phyloP scores from a whole-genome alignment of 1,139 yeast species.

The Blastobotrys buckinghamii region DNA sequence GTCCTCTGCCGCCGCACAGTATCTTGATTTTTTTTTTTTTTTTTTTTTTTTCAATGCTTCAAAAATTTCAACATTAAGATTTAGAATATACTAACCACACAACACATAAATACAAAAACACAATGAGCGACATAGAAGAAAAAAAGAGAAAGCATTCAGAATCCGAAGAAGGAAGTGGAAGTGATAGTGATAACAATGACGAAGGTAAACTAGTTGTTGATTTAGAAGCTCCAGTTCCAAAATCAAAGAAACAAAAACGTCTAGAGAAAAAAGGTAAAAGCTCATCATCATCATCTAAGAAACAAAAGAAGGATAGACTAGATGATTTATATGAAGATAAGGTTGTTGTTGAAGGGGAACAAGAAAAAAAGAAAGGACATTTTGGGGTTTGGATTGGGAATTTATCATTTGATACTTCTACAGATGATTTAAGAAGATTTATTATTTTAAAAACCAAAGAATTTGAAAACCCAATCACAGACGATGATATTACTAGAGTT shows the following conservation, averaged over 20 bases:
- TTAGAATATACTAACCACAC: too few relatives aligned
- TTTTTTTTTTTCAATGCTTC: too few relatives aligned
- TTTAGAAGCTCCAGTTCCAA: conserved; percentile 58
- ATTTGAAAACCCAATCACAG: conserved; percentile 33
- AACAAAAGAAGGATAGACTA: conserved; percentile 7
- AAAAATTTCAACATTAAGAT: too few relatives aligned
- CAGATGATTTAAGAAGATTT: conserved; percentile 65
- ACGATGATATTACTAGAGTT: conserved; percentile 37
- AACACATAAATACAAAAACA: too few relatives aligned
- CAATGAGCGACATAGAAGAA: not conserved
- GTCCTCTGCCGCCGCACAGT: too few relatives aligned
- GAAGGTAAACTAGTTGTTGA: conserved; percentile 28
- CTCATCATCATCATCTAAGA: conserved; percentile 29
- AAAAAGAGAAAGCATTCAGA: too few relatives aligned
- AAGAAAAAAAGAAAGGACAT: conserved; percentile 38
- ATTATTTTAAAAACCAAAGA: conserved; percentile 50
- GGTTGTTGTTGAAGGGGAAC: conserved; percentile 18
- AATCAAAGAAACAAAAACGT: conserved; percentile 86
- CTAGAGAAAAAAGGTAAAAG: conserved; percentile 56
- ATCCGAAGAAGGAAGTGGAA: not conserved
- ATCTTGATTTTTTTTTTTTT: too few relatives aligned
- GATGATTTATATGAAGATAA: conserved; percentile 10
- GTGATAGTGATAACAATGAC: not conserved
- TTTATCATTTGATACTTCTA: conserved; percentile 75
- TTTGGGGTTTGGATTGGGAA: conserved; percentile 95